These are phyloP conservation scores for Paracoccidioides brasiliensis DNA, from an alignment of 2,329 filamentous ascomycete genomes.

Conservation along the genomic window DNA sequence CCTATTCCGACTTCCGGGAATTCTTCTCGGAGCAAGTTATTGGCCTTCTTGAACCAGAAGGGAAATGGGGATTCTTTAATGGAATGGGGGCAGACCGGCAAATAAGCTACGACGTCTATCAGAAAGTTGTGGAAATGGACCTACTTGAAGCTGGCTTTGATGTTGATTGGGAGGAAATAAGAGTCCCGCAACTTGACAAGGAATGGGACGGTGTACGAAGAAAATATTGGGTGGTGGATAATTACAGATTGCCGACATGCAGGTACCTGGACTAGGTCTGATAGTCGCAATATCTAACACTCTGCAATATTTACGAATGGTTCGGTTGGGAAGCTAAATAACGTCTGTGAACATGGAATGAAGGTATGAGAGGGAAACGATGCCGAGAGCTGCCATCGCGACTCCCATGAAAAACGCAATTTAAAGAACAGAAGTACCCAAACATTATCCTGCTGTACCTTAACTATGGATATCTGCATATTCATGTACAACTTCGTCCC, in stretches of 20 bases:
- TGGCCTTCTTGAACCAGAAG: conserved; percentile 48
- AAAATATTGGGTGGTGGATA: conserved; percentile 76
- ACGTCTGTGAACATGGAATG: neutral
- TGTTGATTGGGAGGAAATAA: conserved; percentile 68
- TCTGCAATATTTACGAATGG: neutral
- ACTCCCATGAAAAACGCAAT: neutral
- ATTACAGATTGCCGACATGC: conserved; percentile 34
- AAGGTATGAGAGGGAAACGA: neutral
- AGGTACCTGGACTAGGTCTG: conserved; percentile 20
- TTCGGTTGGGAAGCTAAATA: neutral
- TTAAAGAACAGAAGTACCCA: no score
- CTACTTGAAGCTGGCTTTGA: conserved; percentile 80
- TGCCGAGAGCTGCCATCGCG: neutral
- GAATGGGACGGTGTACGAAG: conserved; percentile 84
- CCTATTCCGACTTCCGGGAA: conserved; percentile 68
- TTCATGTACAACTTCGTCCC: no score
- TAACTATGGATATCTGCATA: no score
- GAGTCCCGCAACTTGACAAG: conserved; percentile 58
- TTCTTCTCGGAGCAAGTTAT: conserved; percentile 87
- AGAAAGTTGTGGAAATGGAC: conserved; percentile 82
- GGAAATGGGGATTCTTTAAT: conserved; percentile 52
- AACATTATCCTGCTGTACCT: no score
- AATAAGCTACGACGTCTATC: conserved; percentile 94
- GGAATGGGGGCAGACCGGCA: conserved; percentile 80
- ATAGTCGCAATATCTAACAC: neutral